Percentiles rank a stretch among this genome's conserved stretches.
These are phyloP conservation scores for Asterophora lycoperdoides DNA, from an alignment of 768 basidiomycete genomes.

Conservation along the genomic window DNA sequence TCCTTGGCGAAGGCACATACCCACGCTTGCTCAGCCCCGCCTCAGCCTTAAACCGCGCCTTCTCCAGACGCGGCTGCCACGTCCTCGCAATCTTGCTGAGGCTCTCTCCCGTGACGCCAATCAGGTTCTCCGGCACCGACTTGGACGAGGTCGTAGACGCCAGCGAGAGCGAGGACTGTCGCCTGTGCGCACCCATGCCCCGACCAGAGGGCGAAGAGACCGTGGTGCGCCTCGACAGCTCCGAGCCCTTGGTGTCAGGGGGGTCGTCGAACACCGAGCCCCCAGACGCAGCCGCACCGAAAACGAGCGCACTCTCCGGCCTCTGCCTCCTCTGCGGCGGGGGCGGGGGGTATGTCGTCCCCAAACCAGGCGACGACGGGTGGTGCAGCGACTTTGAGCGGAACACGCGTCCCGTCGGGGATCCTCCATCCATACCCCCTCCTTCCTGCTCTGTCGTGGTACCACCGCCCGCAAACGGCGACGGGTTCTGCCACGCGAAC, in stretches of 20 bases:
- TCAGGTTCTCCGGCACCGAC: neutral
- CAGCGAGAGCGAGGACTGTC: slow-evolving; percentile 7
- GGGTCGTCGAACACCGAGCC: neutral
- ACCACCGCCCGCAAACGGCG: neutral
- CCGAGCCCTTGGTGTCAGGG: neutral
- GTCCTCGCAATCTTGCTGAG: slow-evolving; percentile 22
- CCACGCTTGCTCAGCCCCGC: slow-evolving; percentile 61
- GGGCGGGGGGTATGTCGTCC: slow-evolving; percentile 19
- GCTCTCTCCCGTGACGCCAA: slow-evolving; percentile 4
- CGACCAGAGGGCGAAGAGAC: slow-evolving; percentile 10
- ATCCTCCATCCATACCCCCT: slow-evolving; percentile 9
- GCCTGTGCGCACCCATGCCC: neutral
- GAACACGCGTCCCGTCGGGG: slow-evolving; percentile 36
- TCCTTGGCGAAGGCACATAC: slow-evolving; percentile 32
- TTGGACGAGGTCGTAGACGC: neutral
- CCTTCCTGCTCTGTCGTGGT: no score
- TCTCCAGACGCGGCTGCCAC: slow-evolving; percentile 53
- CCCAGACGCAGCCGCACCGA: slow-evolving; percentile 5
- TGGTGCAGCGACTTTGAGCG: slow-evolving; percentile 57
- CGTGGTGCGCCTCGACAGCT: neutral
- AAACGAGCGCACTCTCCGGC: slow-evolving; percentile 62
- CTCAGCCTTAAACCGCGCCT: slow-evolving; percentile 67
- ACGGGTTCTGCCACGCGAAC: slow-evolving; percentile 2
- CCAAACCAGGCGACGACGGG: slow-evolving; percentile 23
- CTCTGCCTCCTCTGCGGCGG: slow-evolving; percentile 45